Conservation (phyloP, 495 filamentous ascomycete species). For the Penicillium coffeae region DNA sequence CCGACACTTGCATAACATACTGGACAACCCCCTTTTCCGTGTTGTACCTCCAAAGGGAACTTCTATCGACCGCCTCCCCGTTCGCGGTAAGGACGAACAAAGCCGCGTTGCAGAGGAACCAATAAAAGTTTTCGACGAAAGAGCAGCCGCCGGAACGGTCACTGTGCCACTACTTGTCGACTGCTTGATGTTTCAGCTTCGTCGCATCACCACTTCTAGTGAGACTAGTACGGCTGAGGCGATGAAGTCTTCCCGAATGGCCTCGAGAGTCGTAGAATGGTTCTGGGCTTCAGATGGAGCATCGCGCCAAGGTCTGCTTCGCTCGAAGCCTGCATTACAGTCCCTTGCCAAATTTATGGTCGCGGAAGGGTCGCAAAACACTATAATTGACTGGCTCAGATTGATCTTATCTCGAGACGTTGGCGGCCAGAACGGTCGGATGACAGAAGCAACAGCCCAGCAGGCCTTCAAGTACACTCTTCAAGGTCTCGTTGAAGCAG, state of each 20-base stretch:
- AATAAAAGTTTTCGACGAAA: slow-evolving; percentile 39
- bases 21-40: slow-evolving; percentile 64
- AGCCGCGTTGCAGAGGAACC: slow-evolving; percentile 28
- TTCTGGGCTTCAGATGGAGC: slow-evolving; percentile 37
- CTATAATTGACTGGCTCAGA: slow-evolving; percentile 30
- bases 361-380: slow-evolving; percentile 34
- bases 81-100: slow-evolving; percentile 9
- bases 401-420: slow-evolving; percentile 30
- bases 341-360: slow-evolving; percentile 38
- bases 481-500: slow-evolving; percentile 28
- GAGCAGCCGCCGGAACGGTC: slow-evolving; percentile 36
- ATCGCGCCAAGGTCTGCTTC: slow-evolving; percentile 25
- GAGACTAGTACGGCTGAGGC: slow-evolving; percentile 15
- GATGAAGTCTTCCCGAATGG: slow-evolving; percentile 34
- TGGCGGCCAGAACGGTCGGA: slow-evolving; percentile 22
- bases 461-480: slow-evolving; percentile 27
- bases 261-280: slow-evolving; percentile 35
- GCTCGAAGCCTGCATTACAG: slow-evolving; percentile 11
- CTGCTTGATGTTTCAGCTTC: slow-evolving; percentile 35
- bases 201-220: slow-evolving; percentile 19
- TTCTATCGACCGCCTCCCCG: slow-evolving; percentile 8
- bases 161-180: slow-evolving; percentile 12
- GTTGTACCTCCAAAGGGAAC: slow-evolving; percentile 26
- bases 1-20: slow-evolving; percentile 58
- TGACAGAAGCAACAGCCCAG: slow-evolving; percentile 19